Evolutionary conservation across 495 filamentous ascomycete genomes (phyloP).

Genomic region (Platismatia glauca): DNA sequence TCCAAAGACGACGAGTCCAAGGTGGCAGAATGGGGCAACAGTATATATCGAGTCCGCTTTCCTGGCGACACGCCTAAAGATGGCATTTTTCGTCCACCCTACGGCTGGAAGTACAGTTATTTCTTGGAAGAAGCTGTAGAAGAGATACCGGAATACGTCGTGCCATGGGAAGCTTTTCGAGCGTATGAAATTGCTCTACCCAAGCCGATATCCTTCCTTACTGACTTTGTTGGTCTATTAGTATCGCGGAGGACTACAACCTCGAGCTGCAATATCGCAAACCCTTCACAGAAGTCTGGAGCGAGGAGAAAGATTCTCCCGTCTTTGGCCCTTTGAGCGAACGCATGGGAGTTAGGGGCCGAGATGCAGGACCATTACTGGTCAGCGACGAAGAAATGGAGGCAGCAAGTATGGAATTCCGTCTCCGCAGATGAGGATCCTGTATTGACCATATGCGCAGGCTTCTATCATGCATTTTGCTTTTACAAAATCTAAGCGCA

Average conservation of each 20-base stretch:
- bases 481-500: conserved; percentile 66
- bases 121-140: conserved; percentile 93
- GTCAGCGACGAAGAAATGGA: conserved; percentile 80
- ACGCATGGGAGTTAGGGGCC: conserved; percentile 82
- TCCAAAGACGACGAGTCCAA: neutral
- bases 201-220: no score
- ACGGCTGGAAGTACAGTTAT: conserved; percentile 96
- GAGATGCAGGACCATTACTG: conserved; percentile 53
- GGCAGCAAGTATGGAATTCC: conserved; percentile 53
- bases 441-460: conserved; percentile 24
- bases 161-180: conserved; percentile 96
- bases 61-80: conserved; percentile 62
- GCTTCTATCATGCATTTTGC: conserved; percentile 85
- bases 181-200: conserved; percentile 37
- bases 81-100: conserved; percentile 85
- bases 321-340: conserved; percentile 77
- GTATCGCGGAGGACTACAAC: conserved; percentile 88
- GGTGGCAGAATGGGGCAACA: conserved; percentile 76
- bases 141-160: conserved; percentile 93
- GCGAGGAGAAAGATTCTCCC: conserved; percentile 72
- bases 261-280: conserved; percentile 89
- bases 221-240: conserved; percentile 13
- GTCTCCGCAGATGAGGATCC: no score
- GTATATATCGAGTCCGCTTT: conserved; percentile 82
- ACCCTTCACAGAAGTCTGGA: conserved; percentile 82